Conservation (phyloP, 2,329 filamentous ascomycete genomes). For the Chaetothyriales sp. region DNA sequence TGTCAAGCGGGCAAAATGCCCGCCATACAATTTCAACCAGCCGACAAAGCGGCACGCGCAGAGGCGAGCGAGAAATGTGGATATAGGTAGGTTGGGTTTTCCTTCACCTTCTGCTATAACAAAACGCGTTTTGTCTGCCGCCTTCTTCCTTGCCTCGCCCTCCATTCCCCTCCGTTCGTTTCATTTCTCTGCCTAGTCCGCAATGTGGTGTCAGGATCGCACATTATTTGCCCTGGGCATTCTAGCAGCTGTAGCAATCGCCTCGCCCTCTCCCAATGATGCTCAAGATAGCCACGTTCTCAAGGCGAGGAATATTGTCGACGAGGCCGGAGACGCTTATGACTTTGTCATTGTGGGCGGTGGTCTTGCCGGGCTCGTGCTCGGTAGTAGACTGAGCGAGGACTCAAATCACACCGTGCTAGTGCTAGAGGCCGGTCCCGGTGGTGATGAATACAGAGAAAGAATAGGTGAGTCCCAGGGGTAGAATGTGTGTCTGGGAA, state of each 20-base stretch:
- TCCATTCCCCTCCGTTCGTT: too few species aligned
- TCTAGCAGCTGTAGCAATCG: constrained; percentile 11
- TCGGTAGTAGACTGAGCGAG: constrained; percentile 22
- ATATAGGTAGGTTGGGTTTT: neutral
- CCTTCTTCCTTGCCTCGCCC: too few species aligned
- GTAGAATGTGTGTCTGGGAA: neutral
- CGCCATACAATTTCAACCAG: neutral
- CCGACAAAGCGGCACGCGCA: neutral
- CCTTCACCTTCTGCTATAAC: neutral
- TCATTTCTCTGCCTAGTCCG: too few species aligned
- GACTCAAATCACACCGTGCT: constrained; percentile 24
- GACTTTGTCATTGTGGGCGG: constrained; percentile 24
- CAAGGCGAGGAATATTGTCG: constrained; percentile 17
- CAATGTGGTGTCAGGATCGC: neutral
- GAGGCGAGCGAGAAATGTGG: neutral
- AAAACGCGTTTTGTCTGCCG: too few species aligned
- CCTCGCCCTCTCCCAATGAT: constrained; percentile 14
- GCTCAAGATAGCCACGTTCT: constrained; percentile 12
- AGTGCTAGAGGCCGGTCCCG: constrained; percentile 22
- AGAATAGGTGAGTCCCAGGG: constrained; percentile 21
- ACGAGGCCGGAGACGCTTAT: constrained; percentile 19
- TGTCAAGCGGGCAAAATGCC: neutral
- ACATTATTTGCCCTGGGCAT: constrained; percentile 3
- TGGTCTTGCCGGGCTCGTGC: constrained; percentile 22
- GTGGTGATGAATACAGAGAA: constrained; percentile 23